Evolutionary conservation across 192 early-diverging fungal species (phyloP).

Genomic region (Allomyces javanicus): DNA sequence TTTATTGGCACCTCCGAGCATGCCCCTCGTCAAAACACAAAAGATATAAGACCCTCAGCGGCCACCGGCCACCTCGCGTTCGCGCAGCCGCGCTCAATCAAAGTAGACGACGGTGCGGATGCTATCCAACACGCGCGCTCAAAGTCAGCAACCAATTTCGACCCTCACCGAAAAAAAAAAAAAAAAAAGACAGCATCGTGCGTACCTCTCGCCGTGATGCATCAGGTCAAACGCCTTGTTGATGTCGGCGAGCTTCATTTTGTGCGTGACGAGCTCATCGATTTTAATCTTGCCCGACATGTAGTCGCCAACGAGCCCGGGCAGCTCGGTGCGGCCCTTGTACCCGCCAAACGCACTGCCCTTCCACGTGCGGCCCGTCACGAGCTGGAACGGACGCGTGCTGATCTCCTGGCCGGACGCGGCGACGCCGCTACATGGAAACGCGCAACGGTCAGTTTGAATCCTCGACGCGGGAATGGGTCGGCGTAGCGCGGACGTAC

Average conservation of each 20-base stretch:
- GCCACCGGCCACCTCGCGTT: too few relatives aligned
- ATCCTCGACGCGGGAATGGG: too few relatives aligned
- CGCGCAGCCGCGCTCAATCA: too few relatives aligned
- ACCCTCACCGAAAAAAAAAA: neutral
- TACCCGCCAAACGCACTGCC: slow-evolving; percentile 93
- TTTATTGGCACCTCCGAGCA: too few relatives aligned
- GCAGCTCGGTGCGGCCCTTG: slow-evolving; percentile 82
- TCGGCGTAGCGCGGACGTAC: neutral
- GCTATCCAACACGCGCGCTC: too few relatives aligned
- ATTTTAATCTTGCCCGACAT: slow-evolving; percentile 65
- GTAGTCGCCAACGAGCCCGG: slow-evolving; percentile 71
- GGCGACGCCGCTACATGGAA: slow-evolving; percentile 51
- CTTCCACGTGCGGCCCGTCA: slow-evolving; percentile 90
- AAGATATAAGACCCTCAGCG: too few relatives aligned
- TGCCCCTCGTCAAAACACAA: too few relatives aligned
- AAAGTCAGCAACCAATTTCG: too few relatives aligned
- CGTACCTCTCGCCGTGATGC: slow-evolving; percentile 33
- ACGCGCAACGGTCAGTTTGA: too few relatives aligned
- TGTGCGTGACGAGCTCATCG: slow-evolving; percentile 79
- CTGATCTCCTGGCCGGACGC: slow-evolving; percentile 76
- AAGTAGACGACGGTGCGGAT: too few relatives aligned
- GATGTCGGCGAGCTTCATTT: slow-evolving; percentile 58
- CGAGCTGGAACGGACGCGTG: slow-evolving; percentile 90
- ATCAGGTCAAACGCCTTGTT: slow-evolving; percentile 87
- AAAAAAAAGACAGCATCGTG: neutral